Conservation (phyloP, 2,329 filamentous ascomycete species). For the Aspergillus tubingensis region DNA sequence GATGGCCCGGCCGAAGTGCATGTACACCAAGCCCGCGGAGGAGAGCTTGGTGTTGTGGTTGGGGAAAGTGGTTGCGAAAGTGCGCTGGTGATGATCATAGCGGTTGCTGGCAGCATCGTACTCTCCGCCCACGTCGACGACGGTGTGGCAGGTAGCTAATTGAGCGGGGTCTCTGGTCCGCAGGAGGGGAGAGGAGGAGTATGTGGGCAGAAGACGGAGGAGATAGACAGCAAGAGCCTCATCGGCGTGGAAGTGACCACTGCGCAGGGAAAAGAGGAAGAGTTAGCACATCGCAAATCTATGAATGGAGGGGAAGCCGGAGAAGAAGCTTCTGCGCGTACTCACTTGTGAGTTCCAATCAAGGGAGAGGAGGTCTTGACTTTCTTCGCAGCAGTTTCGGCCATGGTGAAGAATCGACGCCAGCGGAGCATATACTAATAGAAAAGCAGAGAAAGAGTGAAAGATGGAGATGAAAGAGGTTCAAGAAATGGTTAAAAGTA, state of each 20-base stretch:
- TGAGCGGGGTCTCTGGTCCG: slow-evolving; percentile 82
- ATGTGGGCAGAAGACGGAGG: slow-evolving; percentile 83
- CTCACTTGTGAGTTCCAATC: slow-evolving; percentile 86
- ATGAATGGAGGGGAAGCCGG: background rate
- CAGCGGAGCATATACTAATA: slow-evolving; percentile 35
- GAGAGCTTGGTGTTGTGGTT: slow-evolving; percentile 83
- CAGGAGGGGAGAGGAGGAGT: slow-evolving; percentile 71
- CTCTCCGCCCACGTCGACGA: slow-evolving; percentile 96
- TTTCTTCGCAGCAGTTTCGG: slow-evolving; percentile 75
- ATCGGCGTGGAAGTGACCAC: slow-evolving; percentile 97
- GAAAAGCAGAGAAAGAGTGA: no score
- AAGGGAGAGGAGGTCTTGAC: slow-evolving; percentile 72
- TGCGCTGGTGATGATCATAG: slow-evolving; percentile 97
- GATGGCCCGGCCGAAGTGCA: slow-evolving; percentile 89
- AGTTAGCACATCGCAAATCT: slow-evolving; percentile 10
- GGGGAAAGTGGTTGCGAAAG: slow-evolving; percentile 83
- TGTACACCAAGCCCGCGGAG: slow-evolving; percentile 89
- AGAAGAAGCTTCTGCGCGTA: background rate
- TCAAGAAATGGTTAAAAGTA: background rate
- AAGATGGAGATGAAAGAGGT: background rate
- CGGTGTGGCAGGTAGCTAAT: slow-evolving; percentile 83
- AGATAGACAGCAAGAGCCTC: slow-evolving; percentile 97
- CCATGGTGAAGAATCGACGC: slow-evolving; percentile 58
- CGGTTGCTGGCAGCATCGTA: slow-evolving; percentile 76
- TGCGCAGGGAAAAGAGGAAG: slow-evolving; percentile 25